Evolutionary conservation across 768 basidiomycete genomes (phyloP), one percentile per base, ranked within the genome.

Genomic region (Gymnopilus junonius): DNA sequence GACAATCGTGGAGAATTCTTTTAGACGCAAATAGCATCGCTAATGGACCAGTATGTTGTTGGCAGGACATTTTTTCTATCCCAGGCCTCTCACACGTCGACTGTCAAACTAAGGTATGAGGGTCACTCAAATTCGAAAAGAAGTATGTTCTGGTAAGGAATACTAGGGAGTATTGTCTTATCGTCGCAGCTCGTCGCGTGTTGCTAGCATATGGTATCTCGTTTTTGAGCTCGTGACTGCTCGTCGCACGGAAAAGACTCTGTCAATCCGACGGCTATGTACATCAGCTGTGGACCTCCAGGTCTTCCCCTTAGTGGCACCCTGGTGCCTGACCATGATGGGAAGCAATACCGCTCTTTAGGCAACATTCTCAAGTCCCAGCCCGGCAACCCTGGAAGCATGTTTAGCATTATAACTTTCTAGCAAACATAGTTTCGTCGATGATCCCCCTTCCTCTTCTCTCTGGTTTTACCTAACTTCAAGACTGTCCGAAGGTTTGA

Each of bases 311-410:
- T 54, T 55, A 20, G 12, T 27, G 25, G 37, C 27, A 27, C 25
- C 15, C 54, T 37, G 54, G 54, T 55, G 35, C 54, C 54, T 55
- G 34, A 34, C 17, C 34, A 40, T 37, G 39, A 37, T 23, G 34
- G 35, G 25, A 40, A 25, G 6, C 23, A 39, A 25, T 55, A 29
- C 35, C 35, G 37, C 37, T 39, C 15, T 55, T 40, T 40, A 55
- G 54, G 54, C 27, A 40, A 39, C n/a, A 8, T 55, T 55, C 54
- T 40, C 54, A 55, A 55, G 54, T 27, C 15, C 25, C 54, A 39
- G 14, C 27, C 1, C 34, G 31, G 25, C 54, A 37, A 25, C 54
- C 54, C 54, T 55, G 54, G 31, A 37, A 25, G 35, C 40, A 3
- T 20, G 53, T 55, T 55, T 29, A 31, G 54, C 35, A 23, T 39